phyloP scores from a whole-genome alignment of 352 stramenopile species.

The Phytophthora podocarpi region DNA sequence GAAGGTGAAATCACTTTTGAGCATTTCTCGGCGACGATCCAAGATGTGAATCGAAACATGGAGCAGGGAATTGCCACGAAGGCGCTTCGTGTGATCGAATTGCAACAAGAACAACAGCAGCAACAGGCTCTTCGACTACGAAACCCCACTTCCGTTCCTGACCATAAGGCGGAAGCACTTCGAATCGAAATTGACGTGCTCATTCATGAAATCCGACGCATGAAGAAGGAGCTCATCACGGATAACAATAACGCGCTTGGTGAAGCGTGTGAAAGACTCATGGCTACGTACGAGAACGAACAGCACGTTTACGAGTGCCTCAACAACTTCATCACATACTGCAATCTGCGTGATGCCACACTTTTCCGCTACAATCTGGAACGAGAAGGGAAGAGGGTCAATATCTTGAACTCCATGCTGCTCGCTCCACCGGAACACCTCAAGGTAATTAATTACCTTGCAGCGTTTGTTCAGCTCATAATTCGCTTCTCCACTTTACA shows the following conservation, averaged over 20 bases:
- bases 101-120: slow-evolving; percentile 47
- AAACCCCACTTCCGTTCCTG: slow-evolving; percentile 9
- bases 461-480: background rate
- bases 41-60: slow-evolving; percentile 64
- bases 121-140: slow-evolving; percentile 13
- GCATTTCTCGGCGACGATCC: slow-evolving; percentile 62
- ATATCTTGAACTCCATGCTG: slow-evolving; percentile 67
- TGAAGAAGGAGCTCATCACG: slow-evolving; percentile 61
- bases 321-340: slow-evolving; percentile 62
- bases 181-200: slow-evolving; percentile 70
- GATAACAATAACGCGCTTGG: slow-evolving; percentile 49
- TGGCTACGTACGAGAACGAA: slow-evolving; percentile 75
- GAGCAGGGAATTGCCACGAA: slow-evolving; percentile 68
- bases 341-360: slow-evolving; percentile 43
- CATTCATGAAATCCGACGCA: slow-evolving; percentile 46
- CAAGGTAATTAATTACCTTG: slow-evolving; percentile 31
- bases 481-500: background rate
- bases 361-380: slow-evolving; percentile 65
- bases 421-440: slow-evolving; percentile 49
- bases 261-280: slow-evolving; percentile 60
- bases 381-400: slow-evolving; percentile 52
- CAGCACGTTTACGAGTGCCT: slow-evolving; percentile 77
- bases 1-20: slow-evolving; percentile 75
- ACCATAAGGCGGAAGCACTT: slow-evolving; percentile 25
- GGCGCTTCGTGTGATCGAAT: slow-evolving; percentile 49